Percentiles rank a stretch among this genome's conserved stretches.
Evolutionary conservation across 2,329 filamentous ascomycete genomes (phyloP).

Genomic region (Exophiala sp.): DNA sequence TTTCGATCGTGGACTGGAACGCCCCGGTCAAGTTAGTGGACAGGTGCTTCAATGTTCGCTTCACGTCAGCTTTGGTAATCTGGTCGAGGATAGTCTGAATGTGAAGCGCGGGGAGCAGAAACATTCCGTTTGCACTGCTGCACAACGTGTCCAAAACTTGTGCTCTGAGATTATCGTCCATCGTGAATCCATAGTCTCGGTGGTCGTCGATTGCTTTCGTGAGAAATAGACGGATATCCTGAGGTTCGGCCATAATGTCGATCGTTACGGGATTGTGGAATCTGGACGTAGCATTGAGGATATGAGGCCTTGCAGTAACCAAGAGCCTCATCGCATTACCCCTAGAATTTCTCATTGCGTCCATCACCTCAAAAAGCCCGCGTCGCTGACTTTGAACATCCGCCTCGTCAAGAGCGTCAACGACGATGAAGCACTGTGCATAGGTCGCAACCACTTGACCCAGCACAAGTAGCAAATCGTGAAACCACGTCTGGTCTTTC

Average conservation of each 20-base stretch:
- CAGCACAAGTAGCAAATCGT: constrained; percentile 24
- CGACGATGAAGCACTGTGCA: constrained; percentile 25
- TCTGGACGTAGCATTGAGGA: constrained; percentile 7
- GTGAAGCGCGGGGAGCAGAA: constrained; percentile 33
- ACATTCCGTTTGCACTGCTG: constrained; percentile 31
- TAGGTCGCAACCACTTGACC: constrained; percentile 23
- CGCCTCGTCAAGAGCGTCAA: constrained; percentile 32
- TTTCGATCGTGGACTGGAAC: constrained; percentile 30
- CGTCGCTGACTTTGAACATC: constrained; percentile 21
- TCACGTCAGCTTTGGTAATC: constrained; percentile 32
- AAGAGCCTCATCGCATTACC: constrained; percentile 20
- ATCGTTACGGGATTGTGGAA: constrained; percentile 19
- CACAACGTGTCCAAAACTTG: constrained; percentile 29
- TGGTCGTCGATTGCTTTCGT: constrained; percentile 25
- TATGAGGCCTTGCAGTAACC: constrained; percentile 26
- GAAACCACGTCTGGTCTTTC: constrained; percentile 25
- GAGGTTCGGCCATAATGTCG: constrained; percentile 19
- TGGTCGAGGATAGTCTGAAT: constrained; percentile 31
- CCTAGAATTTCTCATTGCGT: constrained; percentile 13
- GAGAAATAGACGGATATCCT: constrained; percentile 29
- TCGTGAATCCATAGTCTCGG: constrained; percentile 22
- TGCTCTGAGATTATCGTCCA: constrained; percentile 28
- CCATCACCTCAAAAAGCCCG: constrained; percentile 24
- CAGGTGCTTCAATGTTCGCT: constrained; percentile 27
- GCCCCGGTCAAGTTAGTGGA: constrained; percentile 29